A percentile compares a stretch with the other conserved stretches of the same genome.
phyloP scores from a whole-genome alignment of 306 rosid species.

The Quercus glauca region DNA sequence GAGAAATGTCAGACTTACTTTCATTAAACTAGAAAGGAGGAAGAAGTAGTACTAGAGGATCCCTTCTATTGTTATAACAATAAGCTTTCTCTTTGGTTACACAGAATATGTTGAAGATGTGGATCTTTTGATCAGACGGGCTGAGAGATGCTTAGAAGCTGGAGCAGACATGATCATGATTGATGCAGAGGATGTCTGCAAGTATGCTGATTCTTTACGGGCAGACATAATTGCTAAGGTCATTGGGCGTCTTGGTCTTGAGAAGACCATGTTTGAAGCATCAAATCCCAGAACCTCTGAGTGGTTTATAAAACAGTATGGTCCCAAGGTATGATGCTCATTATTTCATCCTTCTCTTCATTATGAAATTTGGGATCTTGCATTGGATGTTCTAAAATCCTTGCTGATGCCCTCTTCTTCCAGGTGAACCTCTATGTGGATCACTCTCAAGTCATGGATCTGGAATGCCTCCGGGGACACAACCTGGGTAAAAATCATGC shows the following conservation, averaged over 20 bases:
- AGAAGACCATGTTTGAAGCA: slow-evolving; percentile 93
- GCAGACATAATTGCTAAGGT: slow-evolving; percentile 77
- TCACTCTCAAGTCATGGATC: slow-evolving; percentile 79
- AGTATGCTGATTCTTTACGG: slow-evolving; percentile 56
- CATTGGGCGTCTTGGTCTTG: slow-evolving; percentile 89
- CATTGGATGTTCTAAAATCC: background rate
- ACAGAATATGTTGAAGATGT: slow-evolving; percentile 89
- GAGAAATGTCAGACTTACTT: background rate
- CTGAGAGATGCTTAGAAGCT: slow-evolving; percentile 94
- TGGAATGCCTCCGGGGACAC: slow-evolving; percentile 88
- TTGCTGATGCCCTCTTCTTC: slow-evolving; percentile 14
- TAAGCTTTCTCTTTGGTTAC: slow-evolving; percentile 3
- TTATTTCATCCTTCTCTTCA: background rate
- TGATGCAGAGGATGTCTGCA: slow-evolving; percentile 72
- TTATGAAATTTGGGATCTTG: background rate
- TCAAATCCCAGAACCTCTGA: slow-evolving; percentile 73
- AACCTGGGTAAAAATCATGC: slow-evolving; percentile 70
- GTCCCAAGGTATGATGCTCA: slow-evolving; percentile 61
- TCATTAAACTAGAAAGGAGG: background rate
- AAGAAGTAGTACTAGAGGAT: background rate
- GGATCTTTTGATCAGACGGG: slow-evolving; percentile 77
- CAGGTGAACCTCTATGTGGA: slow-evolving; percentile 94
- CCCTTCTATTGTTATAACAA: background rate
- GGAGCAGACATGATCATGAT: slow-evolving; percentile 97
- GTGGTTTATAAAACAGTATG: slow-evolving; percentile 87